These are phyloP conservation scores for Lipomyces sp. DNA, from an alignment of 805 yeast species.

Conservation along the genomic window DNA sequence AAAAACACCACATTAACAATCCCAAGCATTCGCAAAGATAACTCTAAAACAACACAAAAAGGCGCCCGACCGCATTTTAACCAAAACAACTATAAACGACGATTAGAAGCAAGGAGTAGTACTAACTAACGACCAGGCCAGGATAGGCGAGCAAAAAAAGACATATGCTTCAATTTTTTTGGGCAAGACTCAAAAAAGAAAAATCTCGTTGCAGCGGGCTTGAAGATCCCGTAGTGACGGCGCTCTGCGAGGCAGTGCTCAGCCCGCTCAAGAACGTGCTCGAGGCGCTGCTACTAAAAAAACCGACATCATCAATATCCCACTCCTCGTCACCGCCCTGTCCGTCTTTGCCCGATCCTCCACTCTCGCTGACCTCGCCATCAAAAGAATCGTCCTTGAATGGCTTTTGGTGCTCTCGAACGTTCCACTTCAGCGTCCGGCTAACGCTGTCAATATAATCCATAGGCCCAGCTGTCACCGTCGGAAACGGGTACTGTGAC, in stretches of 20 bases:
- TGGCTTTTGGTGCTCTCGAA: constrained; percentile 81
- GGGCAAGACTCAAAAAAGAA: constrained; percentile 15
- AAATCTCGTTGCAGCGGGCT: constrained; percentile 25
- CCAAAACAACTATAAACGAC: too few species aligned
- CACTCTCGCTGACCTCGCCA: constrained; percentile 8
- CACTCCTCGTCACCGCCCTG: constrained; percentile 21
- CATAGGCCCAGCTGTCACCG: constrained; percentile 62
- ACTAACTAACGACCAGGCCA: too few species aligned
- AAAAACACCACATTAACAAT: too few species aligned
- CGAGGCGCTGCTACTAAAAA: constrained; percentile 18
- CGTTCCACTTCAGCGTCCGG: constrained; percentile 90
- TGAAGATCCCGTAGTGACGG: constrained; percentile 24
- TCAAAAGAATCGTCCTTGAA: constrained; percentile 52
- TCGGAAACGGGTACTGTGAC: constrained; percentile 89
- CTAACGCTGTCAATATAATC: constrained; percentile 83
- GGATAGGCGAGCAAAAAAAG: too few species aligned
- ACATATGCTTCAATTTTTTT: too few species aligned
- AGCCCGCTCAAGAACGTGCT: constrained; percentile 16
- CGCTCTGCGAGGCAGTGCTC: constrained; percentile 23
- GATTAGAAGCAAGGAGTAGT: too few species aligned
- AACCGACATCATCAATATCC: constrained; percentile 29
- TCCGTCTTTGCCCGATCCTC: constrained; percentile 2
- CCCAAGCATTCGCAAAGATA: too few species aligned
- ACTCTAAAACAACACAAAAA: too few species aligned
- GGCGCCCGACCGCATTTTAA: too few species aligned